Conservation (phyloP, 2,329 filamentous ascomycete species). For the Botrytis porri region DNA sequence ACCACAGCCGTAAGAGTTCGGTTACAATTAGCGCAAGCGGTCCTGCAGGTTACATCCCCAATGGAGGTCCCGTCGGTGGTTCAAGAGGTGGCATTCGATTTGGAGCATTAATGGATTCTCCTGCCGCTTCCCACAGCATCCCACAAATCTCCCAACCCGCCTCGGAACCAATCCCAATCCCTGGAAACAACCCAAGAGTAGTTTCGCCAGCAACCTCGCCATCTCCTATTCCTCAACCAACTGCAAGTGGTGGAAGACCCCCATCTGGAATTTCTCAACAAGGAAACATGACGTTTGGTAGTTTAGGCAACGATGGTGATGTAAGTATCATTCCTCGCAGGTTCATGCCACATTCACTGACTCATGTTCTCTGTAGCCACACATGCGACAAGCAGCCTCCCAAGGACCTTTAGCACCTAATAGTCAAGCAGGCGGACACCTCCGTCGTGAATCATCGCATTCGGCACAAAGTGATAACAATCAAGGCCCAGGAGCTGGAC, state of each 20-base stretch:
- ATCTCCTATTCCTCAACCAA: constrained; percentile 87
- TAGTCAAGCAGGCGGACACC: constrained; percentile 65
- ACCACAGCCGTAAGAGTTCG: constrained; percentile 82
- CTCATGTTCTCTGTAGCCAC: constrained; percentile 48
- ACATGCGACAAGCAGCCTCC: constrained; percentile 65
- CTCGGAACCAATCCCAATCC: constrained; percentile 61
- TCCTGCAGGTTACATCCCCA: constrained; percentile 70
- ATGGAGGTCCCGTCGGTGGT: constrained; percentile 65
- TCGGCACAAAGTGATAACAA: constrained; percentile 73
- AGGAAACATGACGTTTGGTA: constrained; percentile 74
- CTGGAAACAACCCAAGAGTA: constrained; percentile 64
- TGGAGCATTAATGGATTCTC: constrained; percentile 69
- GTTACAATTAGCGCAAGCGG: constrained; percentile 88
- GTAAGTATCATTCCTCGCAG: constrained; percentile 53
- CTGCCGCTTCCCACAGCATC: constrained; percentile 63
- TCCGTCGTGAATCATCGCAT: constrained; percentile 82
- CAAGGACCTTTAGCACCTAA: constrained; percentile 60
- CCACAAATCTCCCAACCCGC: constrained; percentile 50
- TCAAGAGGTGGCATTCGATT: constrained; percentile 73
- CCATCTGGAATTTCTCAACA: constrained; percentile 71
- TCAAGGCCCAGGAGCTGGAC: constrained; percentile 49
- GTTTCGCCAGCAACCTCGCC: constrained; percentile 85
- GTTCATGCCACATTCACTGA: constrained; percentile 31
- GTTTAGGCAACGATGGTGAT: constrained; percentile 75
- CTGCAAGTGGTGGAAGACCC: constrained; percentile 68